These are phyloP conservation scores for Suhomyces kunorum DNA, from an alignment of 1,139 yeast species.

Conservation along the genomic window DNA sequence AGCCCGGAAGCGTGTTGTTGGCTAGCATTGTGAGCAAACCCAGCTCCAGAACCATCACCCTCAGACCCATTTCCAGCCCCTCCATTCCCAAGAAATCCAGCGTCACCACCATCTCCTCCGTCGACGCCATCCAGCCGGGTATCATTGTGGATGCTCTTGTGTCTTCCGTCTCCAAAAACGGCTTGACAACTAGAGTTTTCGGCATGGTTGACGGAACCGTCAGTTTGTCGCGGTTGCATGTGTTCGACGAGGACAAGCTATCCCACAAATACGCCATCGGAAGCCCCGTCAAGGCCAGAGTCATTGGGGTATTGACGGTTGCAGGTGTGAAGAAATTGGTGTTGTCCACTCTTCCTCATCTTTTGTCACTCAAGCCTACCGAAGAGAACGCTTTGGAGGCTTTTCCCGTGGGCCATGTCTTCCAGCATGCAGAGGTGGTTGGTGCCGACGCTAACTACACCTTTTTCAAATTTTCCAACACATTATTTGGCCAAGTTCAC, in stretches of 20 bases:
- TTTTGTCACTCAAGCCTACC: constrained; percentile 32
- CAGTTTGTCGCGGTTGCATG: constrained; percentile 64
- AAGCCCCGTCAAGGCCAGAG: constrained; percentile 65
- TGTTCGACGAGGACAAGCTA: constrained; percentile 48
- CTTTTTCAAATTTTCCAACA: constrained; percentile 58
- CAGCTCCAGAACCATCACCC: constrained; percentile 60
- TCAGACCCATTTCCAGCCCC: constrained; percentile 42
- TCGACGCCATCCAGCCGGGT: constrained; percentile 86
- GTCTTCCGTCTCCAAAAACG: constrained; percentile 58
- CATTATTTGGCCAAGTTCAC: constrained; percentile 67
- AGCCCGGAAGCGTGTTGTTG: constrained; percentile 53
- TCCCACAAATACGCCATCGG: constrained; percentile 69
- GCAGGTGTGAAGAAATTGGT: constrained; percentile 62
- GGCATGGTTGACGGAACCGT: constrained; percentile 78
- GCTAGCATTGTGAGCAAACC: constrained; percentile 47
- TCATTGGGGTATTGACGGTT: constrained; percentile 58
- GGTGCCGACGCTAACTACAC: constrained; percentile 59
- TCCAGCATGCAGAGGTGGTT: constrained; percentile 59
- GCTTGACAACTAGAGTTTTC: constrained; percentile 64
- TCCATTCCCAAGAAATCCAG: constrained; percentile 42
- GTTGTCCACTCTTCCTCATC: constrained; percentile 63
- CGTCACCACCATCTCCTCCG: constrained; percentile 59
- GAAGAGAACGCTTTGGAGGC: constrained; percentile 53
- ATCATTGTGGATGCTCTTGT: constrained; percentile 73
- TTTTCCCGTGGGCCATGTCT: constrained; percentile 73